Percentiles rank a stretch among this genome's conserved stretches.
These are phyloP conservation scores for Stipa capillata DNA, from an alignment of 176 grass and related monocot species.

Conservation along the genomic window DNA sequence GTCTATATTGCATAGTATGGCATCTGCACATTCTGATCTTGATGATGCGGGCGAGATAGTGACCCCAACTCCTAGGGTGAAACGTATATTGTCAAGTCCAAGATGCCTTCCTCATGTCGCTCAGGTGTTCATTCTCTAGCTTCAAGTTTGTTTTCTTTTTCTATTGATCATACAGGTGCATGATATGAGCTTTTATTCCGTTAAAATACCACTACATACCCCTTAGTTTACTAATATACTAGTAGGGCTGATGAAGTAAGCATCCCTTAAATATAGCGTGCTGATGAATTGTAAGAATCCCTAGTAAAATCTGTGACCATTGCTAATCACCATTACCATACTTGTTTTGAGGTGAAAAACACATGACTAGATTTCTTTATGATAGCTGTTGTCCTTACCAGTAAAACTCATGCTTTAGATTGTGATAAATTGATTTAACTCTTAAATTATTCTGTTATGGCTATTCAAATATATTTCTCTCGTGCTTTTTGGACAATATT, in stretches of 20 bases:
- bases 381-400: constrained; percentile 6
- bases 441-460: not conserved
- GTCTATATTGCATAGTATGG: constrained; percentile 92
- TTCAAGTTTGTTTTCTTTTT: constrained; percentile 12
- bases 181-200: not conserved
- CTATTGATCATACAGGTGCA: not conserved
- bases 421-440: not conserved
- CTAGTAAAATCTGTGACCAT: not conserved
- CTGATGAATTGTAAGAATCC: not conserved
- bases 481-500: not conserved
- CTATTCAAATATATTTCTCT: constrained; percentile 12
- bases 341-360: too few relatives aligned
- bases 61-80: constrained; percentile 93
- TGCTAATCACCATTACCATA: not conserved
- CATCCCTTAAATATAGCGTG: not conserved
- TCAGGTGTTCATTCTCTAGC: constrained; percentile 40
- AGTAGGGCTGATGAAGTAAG: not conserved
- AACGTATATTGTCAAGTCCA: constrained; percentile 86
- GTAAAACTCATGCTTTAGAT: constrained; percentile 1
- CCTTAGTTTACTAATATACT: not conserved
- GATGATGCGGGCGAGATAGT: constrained; percentile 98
- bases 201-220: not conserved
- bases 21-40: constrained; percentile 94
- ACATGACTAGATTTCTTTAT: not conserved
- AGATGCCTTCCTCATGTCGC: constrained; percentile 98